Evolutionary conservation across 495 filamentous ascomycete species (phyloP), one percentile per base, ranked within the genome.

Genomic region (Tuber microsphaerosporum): DNA sequence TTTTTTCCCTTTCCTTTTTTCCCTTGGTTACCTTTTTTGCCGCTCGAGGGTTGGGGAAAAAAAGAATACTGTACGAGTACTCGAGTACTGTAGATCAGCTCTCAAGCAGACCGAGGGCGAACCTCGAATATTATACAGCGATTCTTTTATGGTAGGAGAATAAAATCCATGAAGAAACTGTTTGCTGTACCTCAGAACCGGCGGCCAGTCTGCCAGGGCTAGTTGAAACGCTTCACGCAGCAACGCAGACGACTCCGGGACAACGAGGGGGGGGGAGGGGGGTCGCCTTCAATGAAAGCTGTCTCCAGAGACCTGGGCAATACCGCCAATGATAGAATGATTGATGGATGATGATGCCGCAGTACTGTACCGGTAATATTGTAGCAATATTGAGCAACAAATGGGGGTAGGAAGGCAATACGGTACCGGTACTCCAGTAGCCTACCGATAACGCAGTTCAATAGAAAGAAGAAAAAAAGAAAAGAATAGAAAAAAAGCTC

Each of bases 161-260:
- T 65, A 65, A 65, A 31, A 65, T 31, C 31, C 56, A 31, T 65
- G 56, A 26, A 65, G 56, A 31, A 31, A 65, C 16, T 17, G 56
- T 65, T 65, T 65, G n/a, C 56, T 65, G 26, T 31, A 14, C 56
- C 56, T 31, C 56, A 26, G 31, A 65, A 65, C 56, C 26, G 56
- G 56, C 56, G n/a, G 56, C 56, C 56, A 65, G 56, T 31, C 7
- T 65, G 9, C 31, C 56, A 65, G 56, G 56, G 56, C 56, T 14
- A 31, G 56, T 65, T 65, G 56, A 65, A 65, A 65, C 56, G 26
- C 56, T 65, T 65, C 56, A 65, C 56, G 56, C 56, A 65, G 56
- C 56, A 65, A 31, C 56, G 56, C 56, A 65, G 56, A 65, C 56
- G 56, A 65, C 56, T 31, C 56, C 56, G 56, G 56, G 56, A 65